Evolutionary conservation across 768 basidiomycete genomes (phyloP), one percentile per base, ranked within the genome.

Genomic region (Floccularia luteovirens): DNA sequence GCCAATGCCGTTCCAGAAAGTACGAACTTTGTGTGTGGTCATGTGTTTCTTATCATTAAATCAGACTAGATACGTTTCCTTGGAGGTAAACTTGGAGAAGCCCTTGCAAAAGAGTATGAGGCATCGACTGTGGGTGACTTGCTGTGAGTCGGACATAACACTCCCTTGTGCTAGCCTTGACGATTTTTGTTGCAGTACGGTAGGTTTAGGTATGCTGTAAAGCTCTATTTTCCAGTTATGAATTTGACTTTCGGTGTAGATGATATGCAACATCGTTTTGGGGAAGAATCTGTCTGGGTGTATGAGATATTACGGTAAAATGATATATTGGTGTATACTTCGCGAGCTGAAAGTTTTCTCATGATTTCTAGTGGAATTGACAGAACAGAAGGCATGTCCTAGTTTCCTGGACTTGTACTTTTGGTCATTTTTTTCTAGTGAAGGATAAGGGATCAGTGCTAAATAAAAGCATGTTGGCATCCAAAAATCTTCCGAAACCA

Each of bases 391-490:
- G 90, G 91, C 87, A 37, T 24, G 57, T 52, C 33, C 19, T 16
- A 36, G 20, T 30, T 3, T 22, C 24, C 21, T 28, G 13, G 17
- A 20, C 41, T 21, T n/a, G 40, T 21, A 24, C 22, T 35, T 25
- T 35, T 44, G 20, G 27, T 31, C 17, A 19, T 16, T 21, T 21
- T 42, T 38, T 44, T 43, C 41, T 27, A 94, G 93, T 97, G 24
- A 91, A 89, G 52, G 88, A 90, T 53, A 90, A 90, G 58, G 55
- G 59, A 17, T 70, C 81, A 12, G 64, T 70, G 0, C 62, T 85
- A 22, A 82, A 75, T 46, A 97, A 96, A 65, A 90, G 88, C 51
- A 98, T 98, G 94, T 64, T 91, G 39, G 90, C 91, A 0, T 84
- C 90, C n/a, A 99, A 99, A 59, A 98, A 97, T 53, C 73, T 97